Evolutionary conservation across 208 protist species (phyloP), one percentile per base, ranked within the genome.

Genomic region (Leishmania tarentolae): DNA sequence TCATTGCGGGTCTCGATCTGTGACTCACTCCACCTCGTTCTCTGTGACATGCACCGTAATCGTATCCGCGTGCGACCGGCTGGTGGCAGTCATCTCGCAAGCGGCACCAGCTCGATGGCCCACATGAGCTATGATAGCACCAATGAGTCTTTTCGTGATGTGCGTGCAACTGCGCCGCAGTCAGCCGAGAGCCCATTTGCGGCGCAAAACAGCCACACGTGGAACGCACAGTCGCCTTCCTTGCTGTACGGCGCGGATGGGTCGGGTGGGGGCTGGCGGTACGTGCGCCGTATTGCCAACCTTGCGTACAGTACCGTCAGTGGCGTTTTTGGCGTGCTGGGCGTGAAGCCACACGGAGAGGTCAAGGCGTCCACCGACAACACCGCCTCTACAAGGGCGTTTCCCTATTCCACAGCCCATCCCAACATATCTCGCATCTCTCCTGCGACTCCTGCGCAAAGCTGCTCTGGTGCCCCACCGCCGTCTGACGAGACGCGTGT

Each of bases 11-110:
- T 5, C 5, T 46, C n/a, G 37, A n/a, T n/a, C 65, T 70, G 65
- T 28, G 21, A 46, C n/a, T 70, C 3, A 24, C n/a, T 40, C 21
- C 44, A 74, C 31, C 7, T 57, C 2, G 9, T 7, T 4, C 70
- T 46, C 65, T 40, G 65, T 13, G 24, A 37, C 44, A 82, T 88
- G 81, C 76, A 79, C 40, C 82, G 82, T 56, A 75, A 85, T 75
- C 82, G 82, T 63, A 85, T 85, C 56, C 82, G 82, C 53, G 82
- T 85, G 75, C 82, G 82, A 19, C 82, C 82, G 3, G 70, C 82
- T 3, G 71, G 72, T 47, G 50, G 77, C 65, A 53, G 47, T 42
- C 35, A n/a, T 35, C 56, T 50, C 17, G 42, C 31, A 42, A 76
- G 72, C 8, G 47, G 35, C 72, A 44, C 50, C 31, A 21, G 19